Conservation (phyloP, 179 eudicot species). For the Silene noctiflora region DNA sequence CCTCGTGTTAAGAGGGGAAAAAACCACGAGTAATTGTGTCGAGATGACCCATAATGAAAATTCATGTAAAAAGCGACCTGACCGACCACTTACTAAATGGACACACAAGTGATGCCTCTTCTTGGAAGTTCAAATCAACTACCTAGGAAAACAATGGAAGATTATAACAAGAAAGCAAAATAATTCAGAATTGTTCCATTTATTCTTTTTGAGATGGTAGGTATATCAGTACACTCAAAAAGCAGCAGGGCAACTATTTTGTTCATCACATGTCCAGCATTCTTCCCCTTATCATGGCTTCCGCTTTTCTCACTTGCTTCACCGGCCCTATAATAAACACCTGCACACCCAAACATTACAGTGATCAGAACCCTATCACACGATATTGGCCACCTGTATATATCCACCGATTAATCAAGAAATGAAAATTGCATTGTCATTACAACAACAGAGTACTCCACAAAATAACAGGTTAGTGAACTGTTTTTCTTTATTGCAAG, state of each 20-base stretch:
- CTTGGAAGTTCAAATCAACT: not conserved
- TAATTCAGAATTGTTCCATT: slow-evolving; percentile 6
- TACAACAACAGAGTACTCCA: too few relatives aligned
- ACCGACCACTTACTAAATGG: not conserved
- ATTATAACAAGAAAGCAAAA: slow-evolving; percentile 1
- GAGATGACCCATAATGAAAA: not conserved
- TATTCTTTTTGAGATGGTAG: slow-evolving; percentile 4
- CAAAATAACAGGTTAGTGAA: too few relatives aligned
- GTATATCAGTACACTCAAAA: slow-evolving; percentile 23
- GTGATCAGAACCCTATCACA: slow-evolving; percentile 2
- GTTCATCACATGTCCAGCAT: slow-evolving; percentile 34
- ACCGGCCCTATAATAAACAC: slow-evolving; percentile 44
- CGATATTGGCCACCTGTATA: not conserved
- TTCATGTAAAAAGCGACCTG: not conserved
- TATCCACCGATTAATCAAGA: not conserved
- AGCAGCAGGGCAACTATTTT: slow-evolving; percentile 6
- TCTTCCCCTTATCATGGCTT: slow-evolving; percentile 46
- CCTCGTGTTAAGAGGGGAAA: too few relatives aligned
- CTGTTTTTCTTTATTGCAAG: too few relatives aligned
- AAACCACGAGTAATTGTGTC: too few relatives aligned
- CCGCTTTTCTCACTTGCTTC: slow-evolving; percentile 46
- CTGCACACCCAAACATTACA: slow-evolving; percentile 18
- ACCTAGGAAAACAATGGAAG: not conserved
- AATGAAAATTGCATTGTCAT: too few relatives aligned
- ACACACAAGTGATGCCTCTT: not conserved